These are phyloP conservation scores for Candida glucosophila DNA, from an alignment of 1,139 yeast genomes.

Conservation along the genomic window DNA sequence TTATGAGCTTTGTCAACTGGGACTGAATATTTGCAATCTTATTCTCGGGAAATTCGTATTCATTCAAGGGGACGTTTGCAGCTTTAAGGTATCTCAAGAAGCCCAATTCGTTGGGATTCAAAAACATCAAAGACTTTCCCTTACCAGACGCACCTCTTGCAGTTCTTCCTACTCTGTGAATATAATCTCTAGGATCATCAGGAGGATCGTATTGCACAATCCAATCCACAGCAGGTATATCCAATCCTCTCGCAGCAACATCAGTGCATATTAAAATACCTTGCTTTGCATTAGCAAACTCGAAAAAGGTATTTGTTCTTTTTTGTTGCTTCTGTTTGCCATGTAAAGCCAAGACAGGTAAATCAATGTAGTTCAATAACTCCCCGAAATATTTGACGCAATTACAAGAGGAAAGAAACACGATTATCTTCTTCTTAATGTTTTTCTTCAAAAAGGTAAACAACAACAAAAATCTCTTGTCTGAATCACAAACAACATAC, in stretches of 20 bases:
- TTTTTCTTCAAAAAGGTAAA: slow-evolving; percentile 92
- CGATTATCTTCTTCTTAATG: slow-evolving; percentile 83
- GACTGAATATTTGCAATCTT: slow-evolving; percentile 95
- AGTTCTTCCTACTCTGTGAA: slow-evolving; percentile 97
- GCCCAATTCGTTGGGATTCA: slow-evolving; percentile 90
- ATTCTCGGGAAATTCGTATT: slow-evolving; percentile 88
- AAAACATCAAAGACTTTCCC: slow-evolving; percentile 91
- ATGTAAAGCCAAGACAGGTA: slow-evolving; percentile 91
- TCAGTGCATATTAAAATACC: slow-evolving; percentile 93
- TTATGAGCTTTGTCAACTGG: slow-evolving; percentile 83
- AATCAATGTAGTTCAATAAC: slow-evolving; percentile 84
- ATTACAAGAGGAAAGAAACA: slow-evolving; percentile 91
- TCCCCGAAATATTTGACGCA: slow-evolving; percentile 95
- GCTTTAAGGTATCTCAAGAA: slow-evolving; percentile 90
- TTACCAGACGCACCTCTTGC: slow-evolving; percentile 91
- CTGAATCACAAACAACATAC: slow-evolving; percentile 94
- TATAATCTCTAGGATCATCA: slow-evolving; percentile 97
- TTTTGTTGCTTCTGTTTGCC: slow-evolving; percentile 98
- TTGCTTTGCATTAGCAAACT: slow-evolving; percentile 92
- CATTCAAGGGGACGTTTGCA: slow-evolving; percentile 94
- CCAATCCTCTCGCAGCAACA: slow-evolving; percentile 97
- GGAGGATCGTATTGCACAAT: slow-evolving; percentile 97
- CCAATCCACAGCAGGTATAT: slow-evolving; percentile 97
- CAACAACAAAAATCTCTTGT: slow-evolving; percentile 79
- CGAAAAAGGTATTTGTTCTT: slow-evolving; percentile 95